These are phyloP conservation scores for Metschnikowia dekortorum DNA, from an alignment of 805 yeast species.

Conservation along the genomic window DNA sequence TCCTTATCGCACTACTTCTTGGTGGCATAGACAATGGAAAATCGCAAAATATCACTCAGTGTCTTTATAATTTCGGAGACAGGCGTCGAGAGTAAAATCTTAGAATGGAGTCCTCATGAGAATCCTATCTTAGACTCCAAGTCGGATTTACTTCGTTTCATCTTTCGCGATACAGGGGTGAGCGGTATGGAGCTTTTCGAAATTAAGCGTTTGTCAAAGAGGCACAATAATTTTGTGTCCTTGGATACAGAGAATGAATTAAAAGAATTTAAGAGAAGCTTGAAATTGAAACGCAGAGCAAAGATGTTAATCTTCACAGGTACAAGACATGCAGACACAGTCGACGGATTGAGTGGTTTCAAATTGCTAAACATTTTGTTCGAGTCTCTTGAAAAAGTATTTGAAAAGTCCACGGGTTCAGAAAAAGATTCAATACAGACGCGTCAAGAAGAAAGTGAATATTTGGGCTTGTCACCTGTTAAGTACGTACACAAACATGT, in stretches of 20 bases:
- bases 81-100: background rate
- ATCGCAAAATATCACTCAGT: background rate
- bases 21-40: background rate
- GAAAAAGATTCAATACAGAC: background rate
- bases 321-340: background rate
- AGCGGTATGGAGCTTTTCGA: background rate
- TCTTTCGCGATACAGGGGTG: background rate
- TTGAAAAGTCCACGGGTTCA: background rate
- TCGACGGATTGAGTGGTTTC: background rate
- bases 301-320: slow-evolving; percentile 22
- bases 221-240: slow-evolving; percentile 35
- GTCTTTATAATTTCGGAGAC: background rate
- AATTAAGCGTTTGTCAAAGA: slow-evolving; percentile 44
- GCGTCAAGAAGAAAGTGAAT: background rate
- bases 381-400: background rate
- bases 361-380: background rate
- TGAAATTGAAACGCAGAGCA: slow-evolving; percentile 44
- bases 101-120: background rate
- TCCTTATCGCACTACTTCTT: background rate
- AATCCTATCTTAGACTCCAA: background rate
- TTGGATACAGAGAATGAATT: slow-evolving; percentile 40
- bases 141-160: background rate
- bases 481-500: slow-evolving; percentile 21
- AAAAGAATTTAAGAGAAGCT: slow-evolving; percentile 40
- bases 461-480: background rate